These are phyloP conservation scores for Nakazawaea molendinolei DNA, from an alignment of 805 yeast genomes.

Conservation along the genomic window DNA sequence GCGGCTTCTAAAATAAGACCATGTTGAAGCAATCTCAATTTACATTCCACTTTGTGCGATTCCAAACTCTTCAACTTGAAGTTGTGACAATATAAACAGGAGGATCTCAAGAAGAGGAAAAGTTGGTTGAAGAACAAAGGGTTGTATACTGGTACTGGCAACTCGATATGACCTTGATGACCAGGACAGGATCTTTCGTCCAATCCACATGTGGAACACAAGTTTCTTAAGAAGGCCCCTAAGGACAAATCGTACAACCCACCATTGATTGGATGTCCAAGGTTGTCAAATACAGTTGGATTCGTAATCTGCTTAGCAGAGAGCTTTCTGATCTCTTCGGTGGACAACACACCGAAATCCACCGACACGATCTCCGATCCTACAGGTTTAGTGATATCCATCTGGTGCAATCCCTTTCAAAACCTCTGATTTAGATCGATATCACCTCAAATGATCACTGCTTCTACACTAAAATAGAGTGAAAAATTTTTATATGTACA, in stretches of 20 bases:
- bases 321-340: slow-evolving; percentile 75
- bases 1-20: slow-evolving; percentile 79
- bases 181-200: slow-evolving; percentile 96
- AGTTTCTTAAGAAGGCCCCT: slow-evolving; percentile 86
- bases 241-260: slow-evolving; percentile 93
- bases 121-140: slow-evolving; percentile 92
- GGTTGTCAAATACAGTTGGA: slow-evolving; percentile 90
- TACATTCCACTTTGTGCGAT: slow-evolving; percentile 70
- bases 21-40: slow-evolving; percentile 74
- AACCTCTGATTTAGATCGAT: background rate
- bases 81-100: slow-evolving; percentile 87
- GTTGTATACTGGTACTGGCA: slow-evolving; percentile 92
- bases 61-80: slow-evolving; percentile 68
- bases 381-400: slow-evolving; percentile 96
- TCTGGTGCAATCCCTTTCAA: too few relatives aligned
- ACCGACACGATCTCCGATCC: slow-evolving; percentile 92
- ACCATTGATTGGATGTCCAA: slow-evolving; percentile 92
- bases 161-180: slow-evolving; percentile 95
- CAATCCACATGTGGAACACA: slow-evolving; percentile 93
- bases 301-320: slow-evolving; percentile 95
- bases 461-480: too few relatives aligned
- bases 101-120: slow-evolving; percentile 73
- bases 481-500: too few relatives aligned
- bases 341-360: slow-evolving; percentile 80
- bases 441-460: too few relatives aligned